Percentiles rank a stretch among this genome's conserved stretches.
These are phyloP conservation scores for Populus deltoides DNA, from an alignment of 345 rosid genomes.

Conservation along the genomic window DNA sequence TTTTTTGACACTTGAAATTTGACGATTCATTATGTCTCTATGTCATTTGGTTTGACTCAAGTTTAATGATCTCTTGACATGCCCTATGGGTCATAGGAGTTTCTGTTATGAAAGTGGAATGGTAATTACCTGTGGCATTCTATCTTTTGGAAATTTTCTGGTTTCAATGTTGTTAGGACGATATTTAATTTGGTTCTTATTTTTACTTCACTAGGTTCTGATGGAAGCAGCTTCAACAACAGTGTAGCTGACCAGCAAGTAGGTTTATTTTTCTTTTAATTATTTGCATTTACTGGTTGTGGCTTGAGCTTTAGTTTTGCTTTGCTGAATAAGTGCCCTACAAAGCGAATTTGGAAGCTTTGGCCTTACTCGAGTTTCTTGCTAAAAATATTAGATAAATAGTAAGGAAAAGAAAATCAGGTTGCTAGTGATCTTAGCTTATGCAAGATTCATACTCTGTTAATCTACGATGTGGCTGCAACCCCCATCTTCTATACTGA, in stretches of 20 bases:
- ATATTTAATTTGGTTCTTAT: constrained; percentile 14
- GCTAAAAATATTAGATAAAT: background rate
- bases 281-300: background rate
- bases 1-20: too few relatives aligned
- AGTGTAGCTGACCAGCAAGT: constrained; percentile 96
- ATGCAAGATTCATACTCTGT: background rate
- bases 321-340: background rate
- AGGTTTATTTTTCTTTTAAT: constrained; percentile 26
- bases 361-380: background rate
- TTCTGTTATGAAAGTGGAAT: background rate
- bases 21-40: too few relatives aligned
- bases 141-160: background rate
- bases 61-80: background rate
- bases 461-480: background rate
- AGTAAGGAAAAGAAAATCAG: background rate
- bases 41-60: background rate
- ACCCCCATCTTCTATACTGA: background rate
- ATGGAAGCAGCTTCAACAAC: constrained; percentile 82
- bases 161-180: constrained; percentile 1
- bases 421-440: background rate
- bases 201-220: constrained; percentile 50
- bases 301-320: background rate
- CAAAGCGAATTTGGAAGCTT: background rate
- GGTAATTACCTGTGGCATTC: background rate
- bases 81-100: background rate